phyloP scores from a whole-genome alignment of 192 early-diverging fungal genomes.

The Paraglomus occultum region DNA sequence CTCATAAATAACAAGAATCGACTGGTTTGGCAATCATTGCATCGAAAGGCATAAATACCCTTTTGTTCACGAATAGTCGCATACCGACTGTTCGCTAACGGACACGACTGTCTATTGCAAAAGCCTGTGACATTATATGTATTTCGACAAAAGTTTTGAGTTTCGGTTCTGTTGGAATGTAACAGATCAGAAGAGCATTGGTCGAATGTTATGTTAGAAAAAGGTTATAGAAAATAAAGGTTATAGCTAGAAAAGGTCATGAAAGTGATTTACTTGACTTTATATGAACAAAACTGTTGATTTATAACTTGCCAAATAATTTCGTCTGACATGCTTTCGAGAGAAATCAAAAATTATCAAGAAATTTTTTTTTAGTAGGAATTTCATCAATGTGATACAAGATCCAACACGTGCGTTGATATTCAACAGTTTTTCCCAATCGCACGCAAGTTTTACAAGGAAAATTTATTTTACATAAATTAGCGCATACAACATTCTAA shows the following conservation, averaged over 20 bases:
- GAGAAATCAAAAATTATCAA: slow-evolving; percentile 27
- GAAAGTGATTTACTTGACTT: slow-evolving; percentile 76
- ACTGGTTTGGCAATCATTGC: background rate
- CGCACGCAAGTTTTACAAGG: too few species aligned
- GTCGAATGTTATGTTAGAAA: background rate
- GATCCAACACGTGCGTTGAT: too few species aligned
- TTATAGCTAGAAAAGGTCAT: background rate
- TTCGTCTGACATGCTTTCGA: slow-evolving; percentile 54
- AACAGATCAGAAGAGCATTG: background rate
- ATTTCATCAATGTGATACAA: too few species aligned
- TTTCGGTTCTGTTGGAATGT: slow-evolving; percentile 59
- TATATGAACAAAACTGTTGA: slow-evolving; percentile 97
- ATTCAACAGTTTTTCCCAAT: too few species aligned
- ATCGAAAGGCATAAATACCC: slow-evolving; percentile 43
- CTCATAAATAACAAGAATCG: background rate
- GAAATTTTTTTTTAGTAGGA: background rate
- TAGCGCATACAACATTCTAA: too few species aligned
- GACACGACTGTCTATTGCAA: slow-evolving; percentile 92
- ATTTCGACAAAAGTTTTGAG: slow-evolving; percentile 92
- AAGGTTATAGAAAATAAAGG: background rate
- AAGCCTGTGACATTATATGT: slow-evolving; percentile 96
- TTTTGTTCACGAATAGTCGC: slow-evolving; percentile 89
- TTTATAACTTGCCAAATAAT: slow-evolving; percentile 96
- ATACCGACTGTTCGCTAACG: slow-evolving; percentile 92
- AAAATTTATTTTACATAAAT: too few species aligned